Evolutionary conservation across 805 yeast species (phyloP).

Genomic region (Candida silvatica): DNA sequence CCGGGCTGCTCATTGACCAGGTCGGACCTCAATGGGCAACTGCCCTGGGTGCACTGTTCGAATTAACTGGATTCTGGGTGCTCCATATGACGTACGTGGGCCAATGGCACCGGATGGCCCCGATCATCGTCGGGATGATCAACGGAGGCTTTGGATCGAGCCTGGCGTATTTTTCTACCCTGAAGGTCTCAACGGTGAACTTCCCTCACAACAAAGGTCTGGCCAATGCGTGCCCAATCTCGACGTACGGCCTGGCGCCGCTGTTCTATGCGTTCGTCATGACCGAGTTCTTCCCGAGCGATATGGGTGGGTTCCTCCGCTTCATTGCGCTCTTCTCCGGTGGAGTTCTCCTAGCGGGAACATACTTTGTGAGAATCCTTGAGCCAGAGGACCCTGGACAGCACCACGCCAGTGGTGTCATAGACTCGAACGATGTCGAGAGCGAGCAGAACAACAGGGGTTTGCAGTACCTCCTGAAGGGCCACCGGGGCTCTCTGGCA

Average conservation of each 20-base stretch:
- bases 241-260: conserved; percentile 66
- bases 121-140: conserved; percentile 42
- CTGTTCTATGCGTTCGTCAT: conserved; percentile 52
- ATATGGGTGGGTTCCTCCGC: conserved; percentile 45
- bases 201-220: conserved; percentile 66
- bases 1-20: conserved; percentile 59
- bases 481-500: conserved; percentile 29
- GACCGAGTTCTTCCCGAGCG: conserved; percentile 39
- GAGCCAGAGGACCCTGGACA: conserved; percentile 20
- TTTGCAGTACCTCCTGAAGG: conserved; percentile 20
- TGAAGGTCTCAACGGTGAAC: conserved; percentile 51
- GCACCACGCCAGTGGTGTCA: neutral
- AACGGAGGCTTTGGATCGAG: conserved; percentile 61
- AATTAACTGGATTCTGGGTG: conserved; percentile 45
- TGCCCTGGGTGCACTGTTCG: conserved; percentile 44
- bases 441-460: conserved; percentile 14
- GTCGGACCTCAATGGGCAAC: conserved; percentile 49
- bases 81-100: conserved; percentile 38
- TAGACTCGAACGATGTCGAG: conserved; percentile 10
- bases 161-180: conserved; percentile 48
- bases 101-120: conserved; percentile 28
- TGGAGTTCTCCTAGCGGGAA: conserved; percentile 31
- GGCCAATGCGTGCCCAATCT: conserved; percentile 62
- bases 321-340: conserved; percentile 53
- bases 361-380: conserved; percentile 31